Evolutionary conservation across 257 asterid genomes (phyloP).

Genomic region (Lycium barbarum): DNA sequence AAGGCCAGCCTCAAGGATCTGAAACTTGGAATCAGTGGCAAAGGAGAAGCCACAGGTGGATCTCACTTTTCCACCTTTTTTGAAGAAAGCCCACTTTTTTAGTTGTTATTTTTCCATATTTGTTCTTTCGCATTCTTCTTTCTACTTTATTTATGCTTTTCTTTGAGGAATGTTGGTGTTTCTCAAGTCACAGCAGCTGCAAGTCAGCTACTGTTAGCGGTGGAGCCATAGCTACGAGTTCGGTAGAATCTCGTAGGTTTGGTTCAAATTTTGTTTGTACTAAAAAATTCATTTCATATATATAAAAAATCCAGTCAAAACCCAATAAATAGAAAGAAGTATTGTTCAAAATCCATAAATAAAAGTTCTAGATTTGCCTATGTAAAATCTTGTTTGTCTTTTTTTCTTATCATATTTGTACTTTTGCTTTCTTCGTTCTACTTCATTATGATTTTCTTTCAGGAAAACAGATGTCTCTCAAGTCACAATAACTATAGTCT

Average conservation of each 20-base stretch:
- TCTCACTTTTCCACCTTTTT: neutral
- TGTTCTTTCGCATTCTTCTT: neutral
- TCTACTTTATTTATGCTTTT: neutral
- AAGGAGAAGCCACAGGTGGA: neutral
- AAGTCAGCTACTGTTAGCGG: too few relatives aligned
- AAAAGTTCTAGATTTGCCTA: neutral
- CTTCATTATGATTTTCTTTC: neutral
- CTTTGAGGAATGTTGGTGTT: too few relatives aligned
- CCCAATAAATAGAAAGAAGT: too few relatives aligned
- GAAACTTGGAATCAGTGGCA: neutral
- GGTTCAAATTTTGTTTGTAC: too few relatives aligned
- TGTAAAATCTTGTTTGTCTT: too few relatives aligned
- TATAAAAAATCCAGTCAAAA: too few relatives aligned
- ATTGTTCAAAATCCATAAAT: too few relatives aligned
- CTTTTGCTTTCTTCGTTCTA: neutral
- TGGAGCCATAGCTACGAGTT: too few relatives aligned
- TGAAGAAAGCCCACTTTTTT: too few relatives aligned
- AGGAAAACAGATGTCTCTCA: neutral
- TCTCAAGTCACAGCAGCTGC: too few relatives aligned
- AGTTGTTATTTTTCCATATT: neutral
- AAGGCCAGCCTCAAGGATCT: constrained; percentile 30
- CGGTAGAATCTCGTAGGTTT: too few relatives aligned
- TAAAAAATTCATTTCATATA: too few relatives aligned
- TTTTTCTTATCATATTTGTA: neutral
- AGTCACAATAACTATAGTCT: neutral